These are phyloP conservation scores for Candida boleticola DNA, from an alignment of 805 yeast genomes.

Conservation along the genomic window DNA sequence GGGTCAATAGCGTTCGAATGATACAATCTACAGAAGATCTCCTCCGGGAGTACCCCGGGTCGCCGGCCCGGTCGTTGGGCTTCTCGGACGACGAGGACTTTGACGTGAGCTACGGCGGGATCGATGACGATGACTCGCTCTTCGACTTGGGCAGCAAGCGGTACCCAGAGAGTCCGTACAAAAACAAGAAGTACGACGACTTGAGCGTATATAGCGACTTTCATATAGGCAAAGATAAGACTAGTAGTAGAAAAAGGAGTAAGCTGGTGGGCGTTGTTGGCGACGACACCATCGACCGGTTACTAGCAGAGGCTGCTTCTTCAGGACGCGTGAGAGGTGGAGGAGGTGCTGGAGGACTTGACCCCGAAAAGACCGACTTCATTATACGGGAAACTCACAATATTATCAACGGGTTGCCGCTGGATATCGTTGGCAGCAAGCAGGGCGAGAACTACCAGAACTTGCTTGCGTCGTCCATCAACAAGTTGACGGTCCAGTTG, in stretches of 20 bases:
- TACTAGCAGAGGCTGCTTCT: not conserved
- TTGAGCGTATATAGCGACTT: constrained; percentile 3
- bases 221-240: not conserved
- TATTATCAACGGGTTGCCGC: constrained; percentile 22
- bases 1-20: too few species aligned
- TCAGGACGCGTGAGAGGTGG: too few species aligned
- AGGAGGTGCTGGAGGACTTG: not conserved
- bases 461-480: constrained; percentile 25
- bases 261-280: not conserved
- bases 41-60: not conserved
- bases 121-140: not conserved
- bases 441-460: constrained; percentile 27
- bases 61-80: too few species aligned
- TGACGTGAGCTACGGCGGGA: too few species aligned
- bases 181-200: not conserved
- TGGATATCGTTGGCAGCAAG: constrained; percentile 14
- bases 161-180: not conserved
- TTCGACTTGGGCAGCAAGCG: too few species aligned
- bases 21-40: not conserved
- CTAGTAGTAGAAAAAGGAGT: too few species aligned
- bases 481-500: constrained; percentile 21
- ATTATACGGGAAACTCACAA: constrained; percentile 29
- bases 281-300: not conserved
- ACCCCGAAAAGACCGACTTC: constrained; percentile 17
- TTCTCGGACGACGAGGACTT: too few species aligned